Percentiles rank a stretch among this genome's conserved stretches.
These are phyloP conservation scores for Trypanosoma scelopori DNA, from an alignment of 208 protist genomes.

Conservation along the genomic window DNA sequence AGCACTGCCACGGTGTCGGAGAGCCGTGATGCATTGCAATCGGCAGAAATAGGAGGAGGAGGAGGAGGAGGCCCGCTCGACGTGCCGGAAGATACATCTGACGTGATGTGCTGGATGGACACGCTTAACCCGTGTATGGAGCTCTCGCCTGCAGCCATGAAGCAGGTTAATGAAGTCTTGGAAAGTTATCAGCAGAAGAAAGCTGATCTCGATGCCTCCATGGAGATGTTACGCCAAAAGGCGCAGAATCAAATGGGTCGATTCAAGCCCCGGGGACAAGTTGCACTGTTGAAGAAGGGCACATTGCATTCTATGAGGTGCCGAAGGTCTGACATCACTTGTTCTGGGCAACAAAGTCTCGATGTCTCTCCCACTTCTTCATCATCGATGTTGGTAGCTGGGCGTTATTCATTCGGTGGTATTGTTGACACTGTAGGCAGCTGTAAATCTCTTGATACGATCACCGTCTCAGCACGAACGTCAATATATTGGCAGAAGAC, in stretches of 20 bases:
- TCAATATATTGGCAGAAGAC: too few relatives aligned
- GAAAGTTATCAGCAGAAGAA: constrained; percentile 9
- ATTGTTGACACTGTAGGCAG: not conserved
- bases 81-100: not conserved
- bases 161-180: constrained; percentile 10
- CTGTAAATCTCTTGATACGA: not conserved
- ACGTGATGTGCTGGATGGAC: not conserved
- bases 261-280: constrained; percentile 8
- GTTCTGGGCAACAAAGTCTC: not conserved
- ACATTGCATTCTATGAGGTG: constrained; percentile 6
- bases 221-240: constrained; percentile 12
- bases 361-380: not conserved
- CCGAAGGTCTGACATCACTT: not conserved
- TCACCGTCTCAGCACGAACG: too few relatives aligned
- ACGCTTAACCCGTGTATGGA: not conserved
- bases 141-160: constrained; percentile 12
- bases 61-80: not conserved
- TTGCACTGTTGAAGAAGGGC: constrained; percentile 14
- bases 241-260: constrained; percentile 7
- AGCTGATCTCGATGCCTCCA: constrained; percentile 11
- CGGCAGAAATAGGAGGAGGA: not conserved
- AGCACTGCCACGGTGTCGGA: not conserved
- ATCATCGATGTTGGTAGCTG: not conserved
- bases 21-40: not conserved
- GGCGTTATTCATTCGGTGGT: not conserved